phyloP scores from a whole-genome alignment of 495 filamentous ascomycete genomes.

The Tuber indicum region DNA sequence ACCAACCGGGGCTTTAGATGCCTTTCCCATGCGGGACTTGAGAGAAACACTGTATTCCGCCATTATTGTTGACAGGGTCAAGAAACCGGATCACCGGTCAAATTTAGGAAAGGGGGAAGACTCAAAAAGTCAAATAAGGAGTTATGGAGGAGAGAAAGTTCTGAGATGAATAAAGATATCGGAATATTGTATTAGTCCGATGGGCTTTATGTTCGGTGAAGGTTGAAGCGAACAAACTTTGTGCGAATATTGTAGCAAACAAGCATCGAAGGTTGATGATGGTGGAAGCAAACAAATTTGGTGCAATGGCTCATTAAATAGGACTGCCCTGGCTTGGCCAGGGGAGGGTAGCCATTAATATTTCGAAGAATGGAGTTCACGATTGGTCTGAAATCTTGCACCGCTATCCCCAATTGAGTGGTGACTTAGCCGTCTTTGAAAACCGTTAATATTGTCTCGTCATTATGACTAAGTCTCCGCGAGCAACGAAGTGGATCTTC shows the following conservation, averaged over 20 bases:
- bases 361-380: neutral
- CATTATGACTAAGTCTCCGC: neutral
- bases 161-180: neutral
- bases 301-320: neutral
- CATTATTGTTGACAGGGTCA: conserved; percentile 30
- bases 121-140: neutral
- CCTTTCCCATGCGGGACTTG: conserved; percentile 38
- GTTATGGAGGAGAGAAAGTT: neutral
- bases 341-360: neutral
- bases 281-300: too few species aligned
- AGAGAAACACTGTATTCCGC: conserved; percentile 22
- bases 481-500: neutral
- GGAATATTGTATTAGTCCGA: neutral
- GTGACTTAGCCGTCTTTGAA: neutral
- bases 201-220: neutral
- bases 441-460: neutral
- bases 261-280: too few species aligned
- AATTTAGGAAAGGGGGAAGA: neutral
- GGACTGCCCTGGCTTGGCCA: neutral
- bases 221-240: neutral
- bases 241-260: too few species aligned
- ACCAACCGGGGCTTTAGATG: conserved; percentile 10
- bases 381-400: neutral
- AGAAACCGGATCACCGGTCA: neutral
- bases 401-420: neutral